These are phyloP conservation scores for Tolypocladium ophioglossoides DNA, from an alignment of 2,329 filamentous ascomycete species.

Conservation along the genomic window DNA sequence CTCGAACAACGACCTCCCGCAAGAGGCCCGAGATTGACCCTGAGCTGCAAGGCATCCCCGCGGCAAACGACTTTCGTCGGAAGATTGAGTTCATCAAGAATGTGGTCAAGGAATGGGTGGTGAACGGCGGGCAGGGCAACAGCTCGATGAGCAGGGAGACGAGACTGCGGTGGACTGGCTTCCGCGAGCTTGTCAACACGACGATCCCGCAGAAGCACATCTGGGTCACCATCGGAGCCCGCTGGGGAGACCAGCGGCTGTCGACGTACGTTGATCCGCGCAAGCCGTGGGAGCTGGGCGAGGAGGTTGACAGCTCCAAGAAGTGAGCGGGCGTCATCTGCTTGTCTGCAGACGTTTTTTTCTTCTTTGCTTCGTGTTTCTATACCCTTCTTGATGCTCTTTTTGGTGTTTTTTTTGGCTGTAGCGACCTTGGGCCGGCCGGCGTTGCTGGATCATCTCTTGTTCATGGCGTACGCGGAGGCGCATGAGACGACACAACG, in stretches of 20 bases:
- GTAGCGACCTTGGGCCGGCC: constrained; percentile 1
- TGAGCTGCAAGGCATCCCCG: constrained; percentile 52
- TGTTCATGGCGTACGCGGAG: constrained; percentile 6
- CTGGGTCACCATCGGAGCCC: constrained; percentile 58
- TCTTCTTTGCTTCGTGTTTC: constrained; percentile 5
- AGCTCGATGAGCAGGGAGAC: constrained; percentile 45
- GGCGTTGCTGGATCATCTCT: constrained; percentile 6
- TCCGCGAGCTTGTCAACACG: constrained; percentile 41
- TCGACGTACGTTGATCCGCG: constrained; percentile 46
- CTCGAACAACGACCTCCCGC: constrained; percentile 35
- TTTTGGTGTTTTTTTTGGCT: constrained; percentile 2
- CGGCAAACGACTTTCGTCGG: constrained; percentile 60
- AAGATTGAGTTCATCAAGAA: constrained; percentile 65
- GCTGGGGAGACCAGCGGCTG: constrained; percentile 45
- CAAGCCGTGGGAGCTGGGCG: constrained; percentile 40
- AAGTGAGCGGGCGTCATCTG: constrained; percentile 11
- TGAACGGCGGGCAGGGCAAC: constrained; percentile 59
- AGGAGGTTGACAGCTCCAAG: constrained; percentile 34
- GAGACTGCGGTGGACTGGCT: constrained; percentile 48
- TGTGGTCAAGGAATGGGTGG: constrained; percentile 61
- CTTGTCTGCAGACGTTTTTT: constrained; percentile 10
- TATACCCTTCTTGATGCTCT: constrained; percentile 1
- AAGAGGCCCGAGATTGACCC: constrained; percentile 50
- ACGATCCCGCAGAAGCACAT: constrained; percentile 50
- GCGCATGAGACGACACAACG: constrained; percentile 4